phyloP scores from a whole-genome alignment of 2,329 filamentous ascomycete species.

The Epichloe bromicola region DNA sequence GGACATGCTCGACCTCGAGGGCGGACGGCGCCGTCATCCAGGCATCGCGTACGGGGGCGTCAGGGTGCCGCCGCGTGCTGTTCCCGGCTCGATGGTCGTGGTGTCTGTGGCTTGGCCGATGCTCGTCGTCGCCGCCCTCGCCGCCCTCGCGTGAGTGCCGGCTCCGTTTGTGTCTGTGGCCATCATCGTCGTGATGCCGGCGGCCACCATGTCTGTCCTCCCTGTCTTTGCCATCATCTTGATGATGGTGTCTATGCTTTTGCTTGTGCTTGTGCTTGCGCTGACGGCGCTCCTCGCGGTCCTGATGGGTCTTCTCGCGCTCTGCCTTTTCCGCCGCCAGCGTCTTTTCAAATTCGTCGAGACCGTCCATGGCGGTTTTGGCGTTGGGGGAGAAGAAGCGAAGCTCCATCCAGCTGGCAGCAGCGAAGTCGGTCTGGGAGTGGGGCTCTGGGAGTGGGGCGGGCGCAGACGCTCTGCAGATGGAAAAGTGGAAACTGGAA shows the following conservation, averaged over 20 bases:
- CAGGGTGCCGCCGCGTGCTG: conserved; percentile 37
- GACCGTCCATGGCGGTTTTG: conserved; percentile 39
- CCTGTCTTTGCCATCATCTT: conserved; percentile 20
- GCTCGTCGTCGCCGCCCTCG: conserved; percentile 19
- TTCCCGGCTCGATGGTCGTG: conserved; percentile 27
- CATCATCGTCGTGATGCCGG: conserved; percentile 19
- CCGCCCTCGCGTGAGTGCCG: conserved; percentile 36
- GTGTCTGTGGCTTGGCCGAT: conserved; percentile 25
- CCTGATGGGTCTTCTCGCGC: conserved; percentile 33
- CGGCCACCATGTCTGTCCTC: conserved; percentile 20
- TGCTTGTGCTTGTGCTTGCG: conserved; percentile 36
- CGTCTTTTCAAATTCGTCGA: conserved; percentile 65
- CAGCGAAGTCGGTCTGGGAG: too few species aligned
- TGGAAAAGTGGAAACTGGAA: too few species aligned
- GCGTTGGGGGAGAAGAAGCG: not conserved
- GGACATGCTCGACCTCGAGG: conserved; percentile 72
- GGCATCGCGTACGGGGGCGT: conserved; percentile 57
- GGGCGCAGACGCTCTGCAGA: too few species aligned
- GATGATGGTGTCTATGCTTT: conserved; percentile 32
- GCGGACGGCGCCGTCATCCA: conserved; percentile 91
- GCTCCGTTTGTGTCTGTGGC: conserved; percentile 50
- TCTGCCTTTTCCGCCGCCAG: conserved; percentile 52
- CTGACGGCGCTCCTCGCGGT: conserved; percentile 29
- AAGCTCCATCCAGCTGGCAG: too few species aligned
- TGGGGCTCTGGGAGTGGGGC: too few species aligned